Evolutionary conservation across 495 filamentous ascomycete species (phyloP).

Genomic region (Hypoxylon fuscum): DNA sequence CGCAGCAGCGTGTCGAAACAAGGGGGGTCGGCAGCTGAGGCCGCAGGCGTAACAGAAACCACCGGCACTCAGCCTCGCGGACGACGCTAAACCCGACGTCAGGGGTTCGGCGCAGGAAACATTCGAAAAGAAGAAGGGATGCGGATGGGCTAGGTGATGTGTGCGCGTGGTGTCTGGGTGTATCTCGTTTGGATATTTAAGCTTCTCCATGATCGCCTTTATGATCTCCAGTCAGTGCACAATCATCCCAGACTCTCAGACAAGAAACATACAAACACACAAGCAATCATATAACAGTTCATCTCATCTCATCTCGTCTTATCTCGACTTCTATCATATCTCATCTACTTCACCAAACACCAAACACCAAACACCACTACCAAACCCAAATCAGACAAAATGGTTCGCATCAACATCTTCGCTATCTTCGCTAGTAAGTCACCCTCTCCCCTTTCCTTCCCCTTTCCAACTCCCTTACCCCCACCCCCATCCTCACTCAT

Average conservation of each 20-base stretch:
- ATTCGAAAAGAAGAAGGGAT: background rate
- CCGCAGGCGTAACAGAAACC: slow-evolving; percentile 34
- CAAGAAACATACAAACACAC: background rate
- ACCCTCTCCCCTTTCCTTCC: background rate
- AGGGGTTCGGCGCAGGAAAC: slow-evolving; percentile 17
- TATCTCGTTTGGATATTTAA: slow-evolving; percentile 26
- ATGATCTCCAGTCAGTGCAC: slow-evolving; percentile 21
- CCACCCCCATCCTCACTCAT: background rate
- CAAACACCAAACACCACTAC: background rate
- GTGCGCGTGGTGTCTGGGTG: too few relatives aligned
- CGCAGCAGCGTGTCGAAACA: slow-evolving; percentile 38
- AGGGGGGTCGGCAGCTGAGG: slow-evolving; percentile 31
- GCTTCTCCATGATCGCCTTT: slow-evolving; percentile 28
- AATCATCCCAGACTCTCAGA: slow-evolving; percentile 18
- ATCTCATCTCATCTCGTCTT: slow-evolving; percentile 8
- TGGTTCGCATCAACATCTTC: slow-evolving; percentile 47
- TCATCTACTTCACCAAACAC: background rate
- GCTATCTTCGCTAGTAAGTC: slow-evolving; percentile 46
- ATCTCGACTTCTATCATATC: background rate
- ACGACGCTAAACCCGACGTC: slow-evolving; percentile 20
- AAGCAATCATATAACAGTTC: slow-evolving; percentile 4
- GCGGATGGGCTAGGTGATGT: too few relatives aligned
- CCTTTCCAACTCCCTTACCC: background rate
- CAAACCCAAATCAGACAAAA: slow-evolving; percentile 36
- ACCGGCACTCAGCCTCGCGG: slow-evolving; percentile 33